phyloP scores from a whole-genome alignment of 2,329 filamentous ascomycete genomes.

The Aspergillus alliaceus region DNA sequence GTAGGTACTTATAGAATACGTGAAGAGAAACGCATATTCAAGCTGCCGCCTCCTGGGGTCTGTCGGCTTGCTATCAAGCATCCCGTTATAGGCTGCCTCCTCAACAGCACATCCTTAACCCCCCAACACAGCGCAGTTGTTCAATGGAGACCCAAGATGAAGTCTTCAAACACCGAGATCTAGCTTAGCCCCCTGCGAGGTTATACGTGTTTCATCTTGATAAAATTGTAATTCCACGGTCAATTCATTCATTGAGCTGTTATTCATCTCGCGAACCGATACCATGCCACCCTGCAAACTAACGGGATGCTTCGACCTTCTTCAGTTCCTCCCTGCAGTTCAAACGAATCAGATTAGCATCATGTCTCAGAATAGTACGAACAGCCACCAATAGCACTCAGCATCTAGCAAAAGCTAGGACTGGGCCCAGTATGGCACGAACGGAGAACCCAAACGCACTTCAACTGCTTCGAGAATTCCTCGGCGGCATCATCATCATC shows the following conservation, averaged over 20 bases:
- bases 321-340: constrained; percentile 71
- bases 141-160: background rate
- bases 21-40: background rate
- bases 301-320: constrained; percentile 81
- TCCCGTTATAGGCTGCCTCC: background rate
- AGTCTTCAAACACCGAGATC: background rate
- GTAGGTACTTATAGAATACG: background rate
- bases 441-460: constrained; percentile 58
- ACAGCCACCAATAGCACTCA: background rate
- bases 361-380: background rate
- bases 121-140: background rate
- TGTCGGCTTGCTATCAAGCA: background rate
- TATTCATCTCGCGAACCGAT: constrained; percentile 5
- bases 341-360: constrained; percentile 5
- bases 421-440: background rate
- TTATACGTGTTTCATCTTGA: background rate
- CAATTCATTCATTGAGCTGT: background rate
- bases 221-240: constrained; percentile 1
- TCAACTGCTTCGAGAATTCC: constrained; percentile 92
- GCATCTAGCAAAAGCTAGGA: background rate
- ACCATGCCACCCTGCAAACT: constrained; percentile 43
- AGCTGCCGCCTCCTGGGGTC: background rate
- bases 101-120: background rate
- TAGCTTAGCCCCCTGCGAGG: background rate
- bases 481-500: constrained; percentile 97